Evolutionary conservation across 129 eudicot species (phyloP), one percentile per base, ranked within the genome.

Genomic region (Escallonia herrerae): DNA sequence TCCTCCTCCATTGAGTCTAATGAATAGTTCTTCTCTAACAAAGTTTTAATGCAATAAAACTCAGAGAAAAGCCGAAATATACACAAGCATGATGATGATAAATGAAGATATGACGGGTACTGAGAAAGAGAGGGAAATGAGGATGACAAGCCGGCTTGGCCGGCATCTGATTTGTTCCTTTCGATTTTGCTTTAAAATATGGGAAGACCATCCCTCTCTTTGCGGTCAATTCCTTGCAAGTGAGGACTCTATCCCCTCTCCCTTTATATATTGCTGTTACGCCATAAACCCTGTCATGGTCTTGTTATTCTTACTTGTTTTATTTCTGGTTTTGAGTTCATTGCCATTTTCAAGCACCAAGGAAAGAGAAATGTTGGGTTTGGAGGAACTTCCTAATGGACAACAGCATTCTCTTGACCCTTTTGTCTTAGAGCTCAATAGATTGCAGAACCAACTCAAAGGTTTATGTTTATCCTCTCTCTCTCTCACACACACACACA

Each of bases 381-480:
- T 68, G 46, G 78, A 80, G 8, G 80, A 78, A 66, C 40, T 12
- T 68, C 51, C 40, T 43, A 72, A 73, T 48, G 48, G 67, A 64
- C 71, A 80, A 43, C 46, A 54, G 48, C 46, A 68, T 22, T 43
- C 60, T 70, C 61, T 72, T 74, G 88, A 85, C 60, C 90, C 96
- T 58, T 44, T 87, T 56, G 77, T 81, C 44, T 71, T 87, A 53
- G 96, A 91, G 72, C 90, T 87, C 74, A 85, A 85, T 67, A 74
- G 76, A 8, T 44, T 87, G 75, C 87, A 87, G 15, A 83, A 87
- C 68, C 80, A 77, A 62, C 84, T 91, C 81, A 91, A 77, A 91
- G 97, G 97, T 91, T 56, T 0, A 1, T 49, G 40, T 62, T 38
- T 53, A 43, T 59, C 15, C 70, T 53, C 22, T 58, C 64, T 54